Base-by-base conservation (phyloP, 306 rosid genomes). In the Canavalia ensiformis region DNA sequence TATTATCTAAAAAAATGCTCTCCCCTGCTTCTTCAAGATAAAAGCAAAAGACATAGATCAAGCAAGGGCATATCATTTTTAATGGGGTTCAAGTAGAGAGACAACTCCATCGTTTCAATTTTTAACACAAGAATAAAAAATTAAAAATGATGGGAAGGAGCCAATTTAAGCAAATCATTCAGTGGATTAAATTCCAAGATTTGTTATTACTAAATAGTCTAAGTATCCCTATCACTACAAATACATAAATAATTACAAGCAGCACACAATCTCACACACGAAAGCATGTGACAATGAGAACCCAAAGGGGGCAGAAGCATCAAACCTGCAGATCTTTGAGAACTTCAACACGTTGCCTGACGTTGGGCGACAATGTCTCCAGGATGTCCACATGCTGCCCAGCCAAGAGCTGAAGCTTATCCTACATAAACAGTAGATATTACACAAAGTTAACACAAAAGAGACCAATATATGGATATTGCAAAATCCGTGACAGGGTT, bases 311-410 rank as follows among this genome's bases (percentile, higher is more conserved):
- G 35, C 18, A 82, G 28, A 1, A 81, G 58, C 37, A 49, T 33
- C 82, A 66, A 62, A 89, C 92, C 92, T 89, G 92, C 45, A 89
- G 72, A 39, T 59, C 81, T 68, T 52, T 82, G 57, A 89, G 90
- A 80, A 30, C 50, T 54, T 86, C 88, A 5, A 89, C 87, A 0
- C 90, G 90, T 72, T 82, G 63, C 88, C 81, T 62, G 72, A 89
- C 87, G 4, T 13, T 60, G 45, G 88, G 84, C 8, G 88, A 41
- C 18, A 87, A 72, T 42, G 82, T 80, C 62, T 84, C 87, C 60
- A 86, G 45, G 59, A 89, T n/a, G 7, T 82, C 84, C n/a, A 42
- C 79, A 78, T 76, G 82, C 9, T 85, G 76, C 37, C 80, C 87
- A 41, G 84, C 68, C 75, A 84, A 76, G 13, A 66, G 76, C 78